Conservation (phyloP, 2,329 filamentous ascomycete species). For the Pseudophaeomoniella oleicola region DNA sequence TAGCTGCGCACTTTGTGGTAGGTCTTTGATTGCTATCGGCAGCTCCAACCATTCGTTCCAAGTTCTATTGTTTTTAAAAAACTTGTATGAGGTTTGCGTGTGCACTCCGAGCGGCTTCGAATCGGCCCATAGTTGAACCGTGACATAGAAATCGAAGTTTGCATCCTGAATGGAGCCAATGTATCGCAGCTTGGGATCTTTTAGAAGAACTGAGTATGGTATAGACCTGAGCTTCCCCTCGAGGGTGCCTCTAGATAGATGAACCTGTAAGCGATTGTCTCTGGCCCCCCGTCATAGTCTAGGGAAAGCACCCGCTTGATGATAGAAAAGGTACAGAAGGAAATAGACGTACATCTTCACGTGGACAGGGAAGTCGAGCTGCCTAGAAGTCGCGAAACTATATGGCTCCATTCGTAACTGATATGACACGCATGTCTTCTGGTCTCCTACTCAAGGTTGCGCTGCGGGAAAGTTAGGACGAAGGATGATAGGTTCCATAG, state of each 20-base stretch:
- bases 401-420: conserved; percentile 84
- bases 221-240: conserved; percentile 66
- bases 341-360: conserved; percentile 44
- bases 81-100: conserved; percentile 81
- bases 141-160: conserved; percentile 82
- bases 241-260: conserved; percentile 50
- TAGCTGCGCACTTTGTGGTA: conserved; percentile 68
- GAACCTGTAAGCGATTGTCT: too few species aligned
- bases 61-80: conserved; percentile 57
- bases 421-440: too few species aligned
- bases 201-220: conserved; percentile 63
- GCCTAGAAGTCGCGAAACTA: conserved; percentile 82
- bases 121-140: conserved; percentile 85
- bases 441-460: too few species aligned
- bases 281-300: too few species aligned
- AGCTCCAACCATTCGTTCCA: conserved; percentile 97
- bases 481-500: too few species aligned
- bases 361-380: conserved; percentile 57
- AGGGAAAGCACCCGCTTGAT: too few species aligned
- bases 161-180: conserved; percentile 73
- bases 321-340: too few species aligned
- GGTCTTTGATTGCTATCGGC: conserved; percentile 68
- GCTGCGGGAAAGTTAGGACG: too few species aligned
- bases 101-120: conserved; percentile 89
- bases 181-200: conserved; percentile 67